These are phyloP conservation scores for Sporothrix euskadiensis DNA, from an alignment of 2,329 filamentous ascomycete genomes.

Conservation along the genomic window DNA sequence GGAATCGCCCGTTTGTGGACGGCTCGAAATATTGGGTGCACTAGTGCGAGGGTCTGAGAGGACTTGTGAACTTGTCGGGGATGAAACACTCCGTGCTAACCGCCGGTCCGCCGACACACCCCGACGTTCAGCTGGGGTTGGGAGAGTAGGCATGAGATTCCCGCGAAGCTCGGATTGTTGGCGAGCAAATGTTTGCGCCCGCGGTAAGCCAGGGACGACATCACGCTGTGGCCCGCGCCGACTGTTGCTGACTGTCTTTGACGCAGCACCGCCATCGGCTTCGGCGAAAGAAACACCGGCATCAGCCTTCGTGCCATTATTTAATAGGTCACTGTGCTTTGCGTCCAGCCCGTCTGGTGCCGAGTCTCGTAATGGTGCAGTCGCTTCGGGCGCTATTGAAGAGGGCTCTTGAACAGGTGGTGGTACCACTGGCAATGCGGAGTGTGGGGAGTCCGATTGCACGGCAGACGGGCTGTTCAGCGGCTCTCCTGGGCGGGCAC, in stretches of 20 bases:
- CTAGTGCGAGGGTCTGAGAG: slow-evolving; percentile 49
- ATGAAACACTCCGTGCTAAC: slow-evolving; percentile 40
- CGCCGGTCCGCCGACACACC: slow-evolving; percentile 65
- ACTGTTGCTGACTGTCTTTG: slow-evolving; percentile 32
- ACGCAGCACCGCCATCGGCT: slow-evolving; percentile 3
- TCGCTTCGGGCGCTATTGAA: background rate
- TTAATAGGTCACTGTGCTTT: background rate
- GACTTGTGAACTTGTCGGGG: slow-evolving; percentile 41
- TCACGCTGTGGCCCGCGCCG: slow-evolving; percentile 52
- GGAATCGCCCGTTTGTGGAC: slow-evolving; percentile 5
- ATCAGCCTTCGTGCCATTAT: background rate
- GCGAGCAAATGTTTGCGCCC: slow-evolving; percentile 75
- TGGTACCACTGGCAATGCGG: background rate
- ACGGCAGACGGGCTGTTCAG: background rate
- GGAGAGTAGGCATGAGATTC: slow-evolving; percentile 66
- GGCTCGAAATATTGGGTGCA: slow-evolving; percentile 47
- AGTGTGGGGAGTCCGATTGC: background rate
- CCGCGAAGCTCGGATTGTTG: slow-evolving; percentile 79
- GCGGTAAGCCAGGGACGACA: slow-evolving; percentile 76
- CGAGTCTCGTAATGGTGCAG: background rate
- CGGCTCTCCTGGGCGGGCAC: background rate
- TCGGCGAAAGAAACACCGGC: background rate
- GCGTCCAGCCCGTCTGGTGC: background rate
- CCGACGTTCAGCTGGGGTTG: slow-evolving; percentile 66
- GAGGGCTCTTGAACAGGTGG: background rate